phyloP scores from a whole-genome alignment of 768 basidiomycete genomes.

The Auriculariales sp. region DNA sequence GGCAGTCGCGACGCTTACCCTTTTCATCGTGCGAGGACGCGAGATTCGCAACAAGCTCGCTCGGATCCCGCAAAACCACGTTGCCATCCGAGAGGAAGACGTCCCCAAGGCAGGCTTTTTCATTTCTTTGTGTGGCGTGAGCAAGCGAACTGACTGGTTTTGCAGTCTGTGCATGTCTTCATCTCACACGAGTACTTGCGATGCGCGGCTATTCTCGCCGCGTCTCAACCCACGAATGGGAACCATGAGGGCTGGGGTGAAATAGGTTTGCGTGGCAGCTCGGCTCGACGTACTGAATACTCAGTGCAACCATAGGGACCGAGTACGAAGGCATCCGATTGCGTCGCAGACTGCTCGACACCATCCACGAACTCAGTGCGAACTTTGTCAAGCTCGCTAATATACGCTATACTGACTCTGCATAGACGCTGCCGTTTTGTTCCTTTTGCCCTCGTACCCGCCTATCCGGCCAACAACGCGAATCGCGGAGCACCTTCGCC shows the following conservation, averaged over 20 bases:
- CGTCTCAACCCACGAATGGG: slow-evolving; percentile 52
- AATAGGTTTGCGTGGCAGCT: slow-evolving; percentile 29
- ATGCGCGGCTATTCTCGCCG: slow-evolving; percentile 52
- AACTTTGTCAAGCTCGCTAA: slow-evolving; percentile 4
- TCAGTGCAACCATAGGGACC: slow-evolving; percentile 26
- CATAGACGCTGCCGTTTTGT: not conserved
- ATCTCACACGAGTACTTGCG: slow-evolving; percentile 67
- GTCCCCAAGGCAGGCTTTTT: slow-evolving; percentile 37
- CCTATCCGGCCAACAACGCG: slow-evolving; percentile 53
- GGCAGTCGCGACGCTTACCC: slow-evolving; percentile 42
- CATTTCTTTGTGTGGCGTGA: slow-evolving; percentile 2
- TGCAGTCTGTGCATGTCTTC: slow-evolving; percentile 48
- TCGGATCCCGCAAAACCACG: slow-evolving; percentile 48
- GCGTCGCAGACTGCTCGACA: slow-evolving; percentile 54
- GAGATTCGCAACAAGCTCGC: slow-evolving; percentile 50
- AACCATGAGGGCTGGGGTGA: slow-evolving; percentile 64
- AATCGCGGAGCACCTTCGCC: slow-evolving; percentile 69
- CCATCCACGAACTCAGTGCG: slow-evolving; percentile 55
- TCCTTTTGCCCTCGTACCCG: slow-evolving; percentile 16
- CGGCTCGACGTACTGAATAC: not conserved
- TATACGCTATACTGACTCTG: not conserved
- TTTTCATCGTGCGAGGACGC: slow-evolving; percentile 56
- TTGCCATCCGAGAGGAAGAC: slow-evolving; percentile 35
- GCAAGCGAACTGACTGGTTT: slow-evolving; percentile 3
- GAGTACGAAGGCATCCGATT: slow-evolving; percentile 47